Base-by-base conservation (phyloP, 768 basidiomycete species). In the Trametes coccinea region DNA sequence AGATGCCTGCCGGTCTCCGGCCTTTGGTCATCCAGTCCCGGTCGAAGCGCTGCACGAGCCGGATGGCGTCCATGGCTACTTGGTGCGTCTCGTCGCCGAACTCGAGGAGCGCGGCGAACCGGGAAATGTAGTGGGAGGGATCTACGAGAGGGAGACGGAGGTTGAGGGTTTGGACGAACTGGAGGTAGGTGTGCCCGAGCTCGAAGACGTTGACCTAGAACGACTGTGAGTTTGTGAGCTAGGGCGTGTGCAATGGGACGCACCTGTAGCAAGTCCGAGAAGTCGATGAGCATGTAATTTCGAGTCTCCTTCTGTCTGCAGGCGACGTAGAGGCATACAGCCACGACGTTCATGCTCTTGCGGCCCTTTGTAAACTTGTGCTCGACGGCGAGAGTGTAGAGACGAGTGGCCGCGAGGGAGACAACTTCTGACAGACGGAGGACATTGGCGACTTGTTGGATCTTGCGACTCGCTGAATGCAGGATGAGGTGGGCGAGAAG, bases 21-120 rank as follows among this genome's bases (percentile, higher is more conserved):
- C 97, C 97, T 41, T 89, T 88, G 13, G 92, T 89, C 84, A 99
- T 95, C 97, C 97, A 99, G 74, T 98, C 97, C 29, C 93, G 83
- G 70, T 93, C 89, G 75, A 98, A 98, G 34, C 97, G 86, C 61
- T 91, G 88, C 37, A 98, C 94, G 48, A 98, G 89, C 7, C 95
- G 90, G 3, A 92, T 86, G 7, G 97, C 97, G 70, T 99, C 97
- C 4, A 89, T 86, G 1, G 96, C 94, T 5, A 99, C 94, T 61
- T 84, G 87, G 68, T 91, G 86, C 2, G 93, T 95, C 71, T 96
- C 94, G 49, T 95, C 94, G 3, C 95, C 95, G 66, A 99, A 98
- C 73, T 97, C 95, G 50, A 99, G 89, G 8, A 97, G 82, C 11
- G 93, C 88, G 14, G 95, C 89, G 69, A 98, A 99, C 39, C 97